Percentiles rank a stretch among this genome's conserved stretches.
phyloP scores from a whole-genome alignment of 176 grass and related monocot genomes.

The Calamus simplicifolius region DNA sequence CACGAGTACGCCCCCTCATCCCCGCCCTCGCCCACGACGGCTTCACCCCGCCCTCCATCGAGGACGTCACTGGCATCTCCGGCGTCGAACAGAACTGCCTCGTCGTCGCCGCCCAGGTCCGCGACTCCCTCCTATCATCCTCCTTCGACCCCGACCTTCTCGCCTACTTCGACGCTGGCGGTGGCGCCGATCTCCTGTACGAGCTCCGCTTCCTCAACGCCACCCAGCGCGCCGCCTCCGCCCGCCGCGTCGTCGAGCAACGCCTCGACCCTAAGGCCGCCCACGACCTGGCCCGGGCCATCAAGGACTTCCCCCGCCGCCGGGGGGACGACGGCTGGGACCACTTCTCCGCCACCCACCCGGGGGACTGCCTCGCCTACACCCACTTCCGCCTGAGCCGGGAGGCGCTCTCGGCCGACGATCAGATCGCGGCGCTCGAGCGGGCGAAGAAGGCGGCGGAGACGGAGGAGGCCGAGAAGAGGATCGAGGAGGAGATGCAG shows the following conservation, averaged over 20 bases:
- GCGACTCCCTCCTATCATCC: slow-evolving; percentile 44
- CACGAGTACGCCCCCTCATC: slow-evolving; percentile 76
- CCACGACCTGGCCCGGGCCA: slow-evolving; percentile 48
- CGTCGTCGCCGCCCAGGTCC: slow-evolving; percentile 59
- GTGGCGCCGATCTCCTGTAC: slow-evolving; percentile 64
- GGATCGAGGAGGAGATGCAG: slow-evolving; percentile 42
- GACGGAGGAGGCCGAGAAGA: slow-evolving; percentile 30
- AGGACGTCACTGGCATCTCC: slow-evolving; percentile 63
- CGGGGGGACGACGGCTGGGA: slow-evolving; percentile 49
- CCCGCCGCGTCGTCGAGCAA: slow-evolving; percentile 28
- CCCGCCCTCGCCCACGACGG: slow-evolving; percentile 48
- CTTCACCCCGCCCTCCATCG: slow-evolving; percentile 72
- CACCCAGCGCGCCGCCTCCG: slow-evolving; percentile 39
- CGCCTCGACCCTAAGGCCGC: slow-evolving; percentile 42
- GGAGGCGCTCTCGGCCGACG: slow-evolving; percentile 32
- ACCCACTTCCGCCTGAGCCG: slow-evolving; percentile 51
- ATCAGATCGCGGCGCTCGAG: slow-evolving; percentile 37
- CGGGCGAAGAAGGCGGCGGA: slow-evolving; percentile 46
- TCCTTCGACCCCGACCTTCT: slow-evolving; percentile 43
- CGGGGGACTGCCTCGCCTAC: slow-evolving; percentile 78
- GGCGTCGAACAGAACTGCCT: slow-evolving; percentile 80
- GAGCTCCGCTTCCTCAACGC: slow-evolving; percentile 70
- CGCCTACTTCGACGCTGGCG: slow-evolving; percentile 49
- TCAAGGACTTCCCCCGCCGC: slow-evolving; percentile 63
- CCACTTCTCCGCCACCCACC: slow-evolving; percentile 33